These are phyloP conservation scores for Jatropha podagrica DNA, from an alignment of 441 rosid species.

Conservation along the genomic window DNA sequence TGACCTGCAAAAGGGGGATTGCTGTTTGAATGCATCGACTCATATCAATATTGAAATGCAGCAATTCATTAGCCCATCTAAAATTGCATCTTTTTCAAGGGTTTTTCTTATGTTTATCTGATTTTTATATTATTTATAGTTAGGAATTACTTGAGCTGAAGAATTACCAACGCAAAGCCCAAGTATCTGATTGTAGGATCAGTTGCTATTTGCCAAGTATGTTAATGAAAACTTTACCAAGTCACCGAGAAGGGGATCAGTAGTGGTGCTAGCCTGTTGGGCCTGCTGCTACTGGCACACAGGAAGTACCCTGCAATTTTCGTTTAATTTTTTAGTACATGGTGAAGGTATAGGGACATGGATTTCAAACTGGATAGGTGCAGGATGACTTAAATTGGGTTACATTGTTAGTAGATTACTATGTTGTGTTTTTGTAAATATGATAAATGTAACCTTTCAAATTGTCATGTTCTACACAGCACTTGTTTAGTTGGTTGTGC, in stretches of 20 bases:
- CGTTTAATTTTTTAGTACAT: background rate
- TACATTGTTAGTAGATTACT: background rate
- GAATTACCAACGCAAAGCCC: background rate
- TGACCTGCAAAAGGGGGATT: too few species aligned
- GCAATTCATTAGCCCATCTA: too few species aligned
- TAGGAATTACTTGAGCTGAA: background rate
- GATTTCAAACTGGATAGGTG: background rate
- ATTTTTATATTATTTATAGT: background rate
- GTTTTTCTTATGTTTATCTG: too few species aligned
- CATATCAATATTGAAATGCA: too few species aligned
- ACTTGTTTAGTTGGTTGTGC: background rate
- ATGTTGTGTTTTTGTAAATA: background rate
- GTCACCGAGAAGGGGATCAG: too few species aligned
- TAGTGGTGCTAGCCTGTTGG: background rate
- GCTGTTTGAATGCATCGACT: too few species aligned
- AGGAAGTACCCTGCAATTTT: background rate
- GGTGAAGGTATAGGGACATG: background rate
- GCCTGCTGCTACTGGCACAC: background rate
- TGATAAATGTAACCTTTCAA: background rate
- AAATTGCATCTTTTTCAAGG: too few species aligned
- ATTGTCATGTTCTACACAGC: background rate
- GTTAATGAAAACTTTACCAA: too few species aligned
- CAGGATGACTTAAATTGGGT: background rate
- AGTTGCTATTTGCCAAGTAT: background rate
- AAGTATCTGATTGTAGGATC: background rate